Base-by-base conservation (phyloP, 768 basidiomycete species). In the Rhodocollybia butyracea region DNA sequence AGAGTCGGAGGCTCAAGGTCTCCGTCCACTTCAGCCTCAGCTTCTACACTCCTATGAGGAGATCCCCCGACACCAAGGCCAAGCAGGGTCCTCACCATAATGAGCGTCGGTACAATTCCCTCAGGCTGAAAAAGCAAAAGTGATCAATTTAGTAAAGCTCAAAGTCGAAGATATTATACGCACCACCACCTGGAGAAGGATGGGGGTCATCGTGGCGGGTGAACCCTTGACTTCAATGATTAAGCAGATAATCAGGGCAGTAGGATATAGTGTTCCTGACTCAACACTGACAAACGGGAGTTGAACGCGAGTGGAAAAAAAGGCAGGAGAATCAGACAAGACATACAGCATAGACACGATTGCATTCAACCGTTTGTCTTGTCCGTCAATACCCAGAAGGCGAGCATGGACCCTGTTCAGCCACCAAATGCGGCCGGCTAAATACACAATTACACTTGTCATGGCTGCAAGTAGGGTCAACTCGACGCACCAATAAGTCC, bases 291-390 rank as follows among this genome's bases (percentile, higher is more conserved):
- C 4, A 11, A 22, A 22, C 29, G 19, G 34, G 15, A 22, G 31
- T 38, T n/a, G n/a, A n/a, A n/a, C n/a, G n/a, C n/a, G n/a, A n/a
- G n/a, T n/a, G n/a, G 11, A 12, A 51, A 21, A 7, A 34, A 51
- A 15, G 11, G 11, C 10, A 21, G 10, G 1, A 38, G 26, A 38
- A 21, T 11, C 3, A 36, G 3, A n/a, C 12, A 34, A 1, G 30
- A 48, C 51, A 12, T 41, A 51, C 51, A 51, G 40, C 51, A 51
- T 51, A 7, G 51, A 29, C 3, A 38, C 51, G 40, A 51, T 51
- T 17, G 51, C 51, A 22, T 51, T 39, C 15, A 30, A 19, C 7
- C 45, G 45, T 12, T 46, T 46, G 27, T 46, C 42, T 24, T 24
- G 21, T 24, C 42, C 42, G 21, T 29, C 45, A 46, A 29, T 27